Evolutionary conservation across 2,329 filamentous ascomycete species (phyloP), one percentile per base, ranked within the genome.

Genomic region (Aspergillus texensis): DNA sequence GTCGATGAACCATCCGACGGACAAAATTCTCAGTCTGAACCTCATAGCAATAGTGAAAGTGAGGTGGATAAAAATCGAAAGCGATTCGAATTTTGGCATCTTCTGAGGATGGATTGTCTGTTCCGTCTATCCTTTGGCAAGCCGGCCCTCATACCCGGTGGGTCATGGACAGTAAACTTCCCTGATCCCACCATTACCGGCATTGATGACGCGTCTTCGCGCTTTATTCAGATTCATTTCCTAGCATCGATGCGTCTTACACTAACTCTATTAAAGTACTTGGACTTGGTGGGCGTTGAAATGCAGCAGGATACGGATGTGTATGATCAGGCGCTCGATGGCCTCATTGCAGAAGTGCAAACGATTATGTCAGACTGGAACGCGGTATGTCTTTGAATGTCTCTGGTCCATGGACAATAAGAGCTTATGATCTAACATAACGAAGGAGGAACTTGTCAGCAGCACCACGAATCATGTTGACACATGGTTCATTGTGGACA

Each of bases 11-110:
- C 30, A 14, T 50, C 61, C 6, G 21, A 32, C 21, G 28, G 21
- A 12, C 58, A 21, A 11, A 8, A n/a, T 32, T 6, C 48, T 6
- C 16, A 11, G 19, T 3, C 8, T 32, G 48, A 12, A 28, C 21
- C 9, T 4, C n/a, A n/a, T 9, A 6, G 48, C 3, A 9, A 55
- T 1, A 28, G 57, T 41, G 28, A 61, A 41, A 56, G 24, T 2
- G 60, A 63, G 36, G 41, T 64, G 4, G 64, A 67, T 1, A 58
- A 58, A 12, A 70, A 70, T 56, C 63, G 65, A 16, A 65, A 66
- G 41, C 65, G 68, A 14, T 68, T 70, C 55, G 68, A 70, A 36
- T 70, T 70, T 50, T 70, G 68, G 68, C 67, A 70, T 26, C 52
- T 70, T 3, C 46, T 70, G 10, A 67, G 67, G 0, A 62, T 50